phyloP scores from a whole-genome alignment of 805 yeast genomes.

The Cyberlindnera samutprakarnensis region DNA sequence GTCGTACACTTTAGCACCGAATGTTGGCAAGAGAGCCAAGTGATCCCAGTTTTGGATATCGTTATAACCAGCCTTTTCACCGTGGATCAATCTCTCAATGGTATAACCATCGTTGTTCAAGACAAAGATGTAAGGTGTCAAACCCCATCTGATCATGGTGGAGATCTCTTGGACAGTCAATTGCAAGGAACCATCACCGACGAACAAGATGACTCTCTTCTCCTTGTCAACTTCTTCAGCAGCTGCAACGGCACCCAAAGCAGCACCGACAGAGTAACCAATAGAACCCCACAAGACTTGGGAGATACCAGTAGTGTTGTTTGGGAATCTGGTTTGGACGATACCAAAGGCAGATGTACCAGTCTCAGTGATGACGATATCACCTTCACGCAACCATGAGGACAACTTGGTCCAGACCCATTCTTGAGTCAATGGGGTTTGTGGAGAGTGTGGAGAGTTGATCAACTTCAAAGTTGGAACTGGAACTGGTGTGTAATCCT shows the following conservation, averaged over 20 bases:
- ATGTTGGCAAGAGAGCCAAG: conserved; percentile 43
- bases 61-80: conserved; percentile 56
- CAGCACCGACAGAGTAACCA: conserved; percentile 63
- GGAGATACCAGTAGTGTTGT: conserved; percentile 54
- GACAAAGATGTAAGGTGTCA: conserved; percentile 61
- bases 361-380: conserved; percentile 61
- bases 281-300: conserved; percentile 75
- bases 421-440: conserved; percentile 49
- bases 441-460: conserved; percentile 36
- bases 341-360: conserved; percentile 75
- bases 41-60: conserved; percentile 67
- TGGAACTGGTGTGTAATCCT: conserved; percentile 41
- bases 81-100: conserved; percentile 68
- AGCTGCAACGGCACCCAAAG: conserved; percentile 62
- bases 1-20: conserved; percentile 46
- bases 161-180: conserved; percentile 69
- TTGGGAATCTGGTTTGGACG: conserved; percentile 57
- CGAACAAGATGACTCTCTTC: conserved; percentile 57
- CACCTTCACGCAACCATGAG: conserved; percentile 58
- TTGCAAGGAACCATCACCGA: conserved; percentile 74
- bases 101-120: conserved; percentile 72
- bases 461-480: conserved; percentile 46
- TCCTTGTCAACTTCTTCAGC: conserved; percentile 54
- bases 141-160: conserved; percentile 58
- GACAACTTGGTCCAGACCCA: conserved; percentile 64